phyloP scores from a whole-genome alignment of 345 rosid species.

The Melastoma malabathricum region DNA sequence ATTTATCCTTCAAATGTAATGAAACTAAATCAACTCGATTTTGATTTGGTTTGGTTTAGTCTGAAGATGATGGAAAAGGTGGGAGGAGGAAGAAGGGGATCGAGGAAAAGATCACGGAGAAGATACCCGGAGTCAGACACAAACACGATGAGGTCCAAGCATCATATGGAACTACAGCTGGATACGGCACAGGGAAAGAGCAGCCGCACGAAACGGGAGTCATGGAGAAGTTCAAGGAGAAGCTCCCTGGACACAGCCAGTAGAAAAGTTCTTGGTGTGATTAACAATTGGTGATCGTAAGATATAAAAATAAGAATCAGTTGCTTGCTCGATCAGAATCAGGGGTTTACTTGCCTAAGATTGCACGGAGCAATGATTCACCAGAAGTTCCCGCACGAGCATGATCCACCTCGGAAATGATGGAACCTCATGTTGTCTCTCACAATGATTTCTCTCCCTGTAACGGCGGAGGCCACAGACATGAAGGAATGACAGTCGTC shows the following conservation, averaged over 20 bases:
- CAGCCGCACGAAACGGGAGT: constrained; percentile 40
- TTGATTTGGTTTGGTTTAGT: constrained; percentile 1
- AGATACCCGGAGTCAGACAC: constrained; percentile 29
- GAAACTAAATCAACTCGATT: not conserved
- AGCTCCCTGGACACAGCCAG: constrained; percentile 27
- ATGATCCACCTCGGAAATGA: constrained; percentile 33
- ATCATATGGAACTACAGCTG: constrained; percentile 6
- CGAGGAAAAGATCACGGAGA: constrained; percentile 42
- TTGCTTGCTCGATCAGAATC: too few relatives aligned
- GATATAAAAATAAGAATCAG: too few relatives aligned
- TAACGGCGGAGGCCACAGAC: constrained; percentile 22
- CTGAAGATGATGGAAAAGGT: constrained; percentile 63
- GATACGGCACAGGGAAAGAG: constrained; percentile 4
- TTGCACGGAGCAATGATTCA: not conserved
- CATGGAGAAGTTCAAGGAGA: constrained; percentile 59
- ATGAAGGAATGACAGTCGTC: constrained; percentile 42
- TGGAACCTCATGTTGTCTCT: constrained; percentile 59
- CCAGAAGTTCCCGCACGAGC: constrained; percentile 59
- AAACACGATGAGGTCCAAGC: constrained; percentile 8
- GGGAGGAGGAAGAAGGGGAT: constrained; percentile 54
- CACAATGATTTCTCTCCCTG: constrained; percentile 30
- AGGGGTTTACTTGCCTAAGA: too few relatives aligned
- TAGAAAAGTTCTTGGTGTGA: not conserved
- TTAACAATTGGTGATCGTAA: too few relatives aligned
- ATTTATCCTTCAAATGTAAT: too few relatives aligned